Evolutionary conservation across 169 alveolate genomes (phyloP), one percentile per base, ranked within the genome.

Genomic region (Cryptosporidium felis): DNA sequence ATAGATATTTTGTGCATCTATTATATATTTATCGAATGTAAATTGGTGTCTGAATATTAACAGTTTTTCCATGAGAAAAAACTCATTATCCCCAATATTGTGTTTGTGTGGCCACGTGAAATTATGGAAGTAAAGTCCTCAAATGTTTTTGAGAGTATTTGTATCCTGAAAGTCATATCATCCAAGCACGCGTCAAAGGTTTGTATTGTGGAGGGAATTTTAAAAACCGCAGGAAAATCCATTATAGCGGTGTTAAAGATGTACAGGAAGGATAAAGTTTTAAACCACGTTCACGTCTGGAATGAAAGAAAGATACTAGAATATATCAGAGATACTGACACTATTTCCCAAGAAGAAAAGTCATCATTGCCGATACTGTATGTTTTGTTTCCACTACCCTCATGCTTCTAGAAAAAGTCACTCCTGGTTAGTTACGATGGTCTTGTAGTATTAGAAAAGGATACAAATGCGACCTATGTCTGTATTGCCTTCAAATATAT

Each of bases 231-330:
- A 41, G 36, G 32, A 16, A 61, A 34, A 5, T 4, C 21, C 0
- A 10, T n/a, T 9, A 36, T 21, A 53, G 26, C 56, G 12, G 44
- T 56, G 12, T 51, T 74, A 40, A 74, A 74, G n/a, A 74, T 74
- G 85, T 74, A 74, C 41, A 51, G 47, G 28, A 74, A 74, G 41
- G 67, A 74, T 40, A 47, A 14, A 38, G 34, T 74, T 5, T 14
- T 74, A 21, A 74, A 74, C 42, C 58, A 49, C 9, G 36, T 40
- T 10, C 65, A 74, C 26, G 18, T 74, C 12, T 58, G 63, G 74
- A 74, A 74, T 41, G 85, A 74, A 53, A 49, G 66, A 10, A 74
- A 38, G 2, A 59, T 74, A 10, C 28, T 74, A 14, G 85, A 74
- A 21, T 23, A 56, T 23, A 53, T 74, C 40, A 53, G 67, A 53